A percentile compares a stretch with the other conserved stretches of the same genome.
phyloP scores from a whole-genome alignment of 371 early-diverging fungal species.

The Haplosporangium sp. region DNA sequence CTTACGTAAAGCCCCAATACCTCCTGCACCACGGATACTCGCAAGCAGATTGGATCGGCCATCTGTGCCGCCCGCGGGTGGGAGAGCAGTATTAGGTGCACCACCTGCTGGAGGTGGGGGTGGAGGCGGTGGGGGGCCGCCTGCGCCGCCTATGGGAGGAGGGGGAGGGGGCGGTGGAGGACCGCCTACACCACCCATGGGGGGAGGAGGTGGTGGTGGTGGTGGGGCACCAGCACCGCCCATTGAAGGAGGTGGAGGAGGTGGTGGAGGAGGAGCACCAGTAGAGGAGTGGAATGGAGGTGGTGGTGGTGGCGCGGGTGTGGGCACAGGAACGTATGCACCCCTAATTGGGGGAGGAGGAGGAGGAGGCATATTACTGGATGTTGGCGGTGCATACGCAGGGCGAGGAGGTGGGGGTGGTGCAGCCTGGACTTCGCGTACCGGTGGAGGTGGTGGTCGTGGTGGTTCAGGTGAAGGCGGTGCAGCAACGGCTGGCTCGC shows the following conservation, averaged over 20 bases:
- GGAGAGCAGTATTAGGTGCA: constrained; percentile 25
- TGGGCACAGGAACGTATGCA: constrained; percentile 24
- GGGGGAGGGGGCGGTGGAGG: constrained; percentile 61
- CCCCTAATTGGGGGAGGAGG: constrained; percentile 43
- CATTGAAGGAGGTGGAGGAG: constrained; percentile 31
- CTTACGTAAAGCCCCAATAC: constrained; percentile 59
- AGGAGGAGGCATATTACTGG: constrained; percentile 38
- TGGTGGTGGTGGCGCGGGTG: constrained; percentile 45
- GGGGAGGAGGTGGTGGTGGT: constrained; percentile 63
- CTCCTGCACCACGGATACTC: constrained; percentile 62
- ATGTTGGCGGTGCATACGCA: constrained; percentile 30
- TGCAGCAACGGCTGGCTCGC: constrained; percentile 18
- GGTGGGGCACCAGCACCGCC: constrained; percentile 22
- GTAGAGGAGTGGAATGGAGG: constrained; percentile 37
- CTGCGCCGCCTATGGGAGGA: constrained; percentile 35
- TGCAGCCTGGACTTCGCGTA: constrained; percentile 25
- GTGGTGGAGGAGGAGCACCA: constrained; percentile 23
- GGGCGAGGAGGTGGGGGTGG: constrained; percentile 55
- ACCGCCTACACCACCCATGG: constrained; percentile 26
- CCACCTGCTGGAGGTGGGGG: constrained; percentile 36
- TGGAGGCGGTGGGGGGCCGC: constrained; percentile 51
- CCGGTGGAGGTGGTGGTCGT: constrained; percentile 30
- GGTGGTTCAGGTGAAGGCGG: constrained; percentile 43
- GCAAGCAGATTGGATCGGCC: constrained; percentile 57
- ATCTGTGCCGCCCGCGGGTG: constrained; percentile 26